These are phyloP conservation scores for Delitschia confertaspora DNA, from an alignment of 495 filamentous ascomycete genomes.

Conservation along the genomic window DNA sequence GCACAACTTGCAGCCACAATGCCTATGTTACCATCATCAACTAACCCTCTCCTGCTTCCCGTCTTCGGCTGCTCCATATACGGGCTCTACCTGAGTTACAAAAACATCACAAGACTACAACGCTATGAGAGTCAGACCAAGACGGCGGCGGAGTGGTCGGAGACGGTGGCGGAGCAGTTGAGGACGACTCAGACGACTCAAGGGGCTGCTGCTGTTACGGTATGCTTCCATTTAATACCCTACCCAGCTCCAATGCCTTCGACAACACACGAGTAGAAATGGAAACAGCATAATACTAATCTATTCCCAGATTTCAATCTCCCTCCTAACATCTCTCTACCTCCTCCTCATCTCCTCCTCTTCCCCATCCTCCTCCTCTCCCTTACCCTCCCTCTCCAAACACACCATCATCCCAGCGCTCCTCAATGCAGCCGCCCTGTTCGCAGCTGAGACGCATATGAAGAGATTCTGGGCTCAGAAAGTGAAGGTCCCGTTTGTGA, in stretches of 20 bases:
- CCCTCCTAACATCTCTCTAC: conserved; percentile 36
- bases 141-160: conserved; percentile 38
- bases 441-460: conserved; percentile 24
- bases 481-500: conserved; percentile 33
- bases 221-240: conserved; percentile 13
- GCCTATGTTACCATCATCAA: no score
- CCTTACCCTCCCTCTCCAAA: not conserved
- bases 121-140: conserved; percentile 38
- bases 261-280: conserved; percentile 1
- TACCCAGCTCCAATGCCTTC: not conserved
- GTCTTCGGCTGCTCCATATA: conserved; percentile 23
- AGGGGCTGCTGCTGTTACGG: conserved; percentile 32
- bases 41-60: conserved; percentile 1
- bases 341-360: conserved; percentile 25
- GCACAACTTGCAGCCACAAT: no score
- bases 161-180: conserved; percentile 34
- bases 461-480: conserved; percentile 33
- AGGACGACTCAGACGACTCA: conserved; percentile 40
- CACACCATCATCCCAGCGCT: no score
- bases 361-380: conserved; percentile 14
- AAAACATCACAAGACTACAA: conserved; percentile 37
- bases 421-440: conserved; percentile 12
- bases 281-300: not conserved
- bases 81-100: conserved; percentile 33
- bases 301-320: conserved; percentile 38